These are phyloP conservation scores for Plasmodium relictum DNA, from an alignment of 169 alveolate species.

Conservation along the genomic window DNA sequence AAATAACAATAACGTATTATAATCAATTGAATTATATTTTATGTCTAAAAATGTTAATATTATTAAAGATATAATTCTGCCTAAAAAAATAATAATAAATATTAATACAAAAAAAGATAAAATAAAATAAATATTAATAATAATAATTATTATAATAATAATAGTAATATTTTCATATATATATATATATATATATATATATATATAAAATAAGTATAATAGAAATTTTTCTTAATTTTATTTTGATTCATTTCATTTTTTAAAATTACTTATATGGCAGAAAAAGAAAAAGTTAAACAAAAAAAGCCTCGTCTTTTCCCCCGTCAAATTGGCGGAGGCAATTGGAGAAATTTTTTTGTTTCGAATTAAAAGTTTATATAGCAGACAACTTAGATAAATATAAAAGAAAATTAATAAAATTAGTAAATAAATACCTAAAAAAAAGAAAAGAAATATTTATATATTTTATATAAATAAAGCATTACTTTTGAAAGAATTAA, in stretches of 20 bases:
- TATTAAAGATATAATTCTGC: constrained; percentile 37
- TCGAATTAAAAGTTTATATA: constrained; percentile 39
- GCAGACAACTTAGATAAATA: constrained; percentile 30
- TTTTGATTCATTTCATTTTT: background rate
- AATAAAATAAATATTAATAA: too few relatives aligned
- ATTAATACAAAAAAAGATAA: too few relatives aligned
- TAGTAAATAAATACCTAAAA: constrained; percentile 48
- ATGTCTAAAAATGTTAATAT: constrained; percentile 40
- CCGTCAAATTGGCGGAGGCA: constrained; percentile 74
- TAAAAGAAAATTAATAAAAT: constrained; percentile 32
- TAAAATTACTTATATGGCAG: constrained; percentile 56
- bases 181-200: background rate
- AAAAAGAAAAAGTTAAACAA: constrained; percentile 49
- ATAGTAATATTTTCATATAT: background rate
- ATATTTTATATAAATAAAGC: background rate
- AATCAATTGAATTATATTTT: constrained; percentile 34
- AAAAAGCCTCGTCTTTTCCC: constrained; percentile 65
- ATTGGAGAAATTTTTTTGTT: constrained; percentile 37
- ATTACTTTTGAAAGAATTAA: background rate
- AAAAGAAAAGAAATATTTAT: background rate
- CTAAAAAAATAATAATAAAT: constrained; percentile 7
- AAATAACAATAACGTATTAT: constrained; percentile 37
- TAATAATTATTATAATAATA: background rate
- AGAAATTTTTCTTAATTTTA: background rate
- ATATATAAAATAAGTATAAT: background rate